Evolutionary conservation across 2,329 filamentous ascomycete genomes (phyloP).

Genomic region (Venturia pyrina): DNA sequence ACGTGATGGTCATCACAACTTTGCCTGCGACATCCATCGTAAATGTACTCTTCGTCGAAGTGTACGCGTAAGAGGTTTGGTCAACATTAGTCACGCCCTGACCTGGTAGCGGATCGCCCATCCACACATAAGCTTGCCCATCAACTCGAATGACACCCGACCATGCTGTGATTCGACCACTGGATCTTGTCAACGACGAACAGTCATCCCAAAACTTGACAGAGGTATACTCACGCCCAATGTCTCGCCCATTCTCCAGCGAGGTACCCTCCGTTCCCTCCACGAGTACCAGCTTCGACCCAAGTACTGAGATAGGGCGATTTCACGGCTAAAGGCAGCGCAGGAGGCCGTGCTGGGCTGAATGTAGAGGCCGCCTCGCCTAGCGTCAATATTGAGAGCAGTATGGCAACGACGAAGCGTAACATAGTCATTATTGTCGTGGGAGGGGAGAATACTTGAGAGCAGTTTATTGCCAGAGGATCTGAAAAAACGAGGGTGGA

Average conservation of each 20-base stretch:
- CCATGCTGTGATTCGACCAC: slow-evolving; percentile 53
- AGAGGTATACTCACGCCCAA: slow-evolving; percentile 47
- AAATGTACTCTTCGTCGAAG: slow-evolving; percentile 62
- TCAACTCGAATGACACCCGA: slow-evolving; percentile 61
- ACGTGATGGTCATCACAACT: slow-evolving; percentile 57
- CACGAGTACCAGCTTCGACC: slow-evolving; percentile 51
- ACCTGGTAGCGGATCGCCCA: slow-evolving; percentile 45
- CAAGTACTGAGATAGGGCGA: slow-evolving; percentile 67
- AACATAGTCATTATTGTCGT: background rate
- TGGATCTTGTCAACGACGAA: slow-evolving; percentile 14
- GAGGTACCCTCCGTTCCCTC: slow-evolving; percentile 55
- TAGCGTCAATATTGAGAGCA: background rate
- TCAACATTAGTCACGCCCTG: slow-evolving; percentile 34
- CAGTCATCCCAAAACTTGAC: background rate
- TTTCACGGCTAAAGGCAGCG: slow-evolving; percentile 62
- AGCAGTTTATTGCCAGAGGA: background rate
- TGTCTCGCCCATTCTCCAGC: slow-evolving; percentile 60
- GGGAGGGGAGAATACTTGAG: background rate
- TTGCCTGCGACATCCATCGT: slow-evolving; percentile 52
- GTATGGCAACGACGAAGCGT: background rate
- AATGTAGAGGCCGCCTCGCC: slow-evolving; percentile 41
- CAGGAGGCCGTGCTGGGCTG: slow-evolving; percentile 53
- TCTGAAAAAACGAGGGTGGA: background rate
- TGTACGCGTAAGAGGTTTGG: slow-evolving; percentile 58
- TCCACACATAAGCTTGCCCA: slow-evolving; percentile 53